phyloP scores from a whole-genome alignment of 257 asterid genomes.

The Thymus mandschuricus region DNA sequence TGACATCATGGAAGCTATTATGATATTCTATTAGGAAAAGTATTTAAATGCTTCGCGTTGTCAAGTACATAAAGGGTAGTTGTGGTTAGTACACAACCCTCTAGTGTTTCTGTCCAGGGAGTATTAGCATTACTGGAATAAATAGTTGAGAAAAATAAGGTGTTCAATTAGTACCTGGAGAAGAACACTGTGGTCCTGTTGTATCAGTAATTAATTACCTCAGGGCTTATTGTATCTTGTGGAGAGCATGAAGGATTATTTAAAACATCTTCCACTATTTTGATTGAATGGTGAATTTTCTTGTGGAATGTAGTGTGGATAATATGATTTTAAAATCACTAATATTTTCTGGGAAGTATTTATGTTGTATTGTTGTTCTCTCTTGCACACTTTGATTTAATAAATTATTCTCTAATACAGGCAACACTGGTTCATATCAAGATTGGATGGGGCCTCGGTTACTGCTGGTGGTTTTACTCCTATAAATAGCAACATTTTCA shows the following conservation, averaged over 20 bases:
- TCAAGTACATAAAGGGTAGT: not conserved
- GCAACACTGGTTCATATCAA: constrained; percentile 97
- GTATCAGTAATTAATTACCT: not conserved
- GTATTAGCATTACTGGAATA: not conserved
- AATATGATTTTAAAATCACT: not conserved
- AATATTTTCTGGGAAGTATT: not conserved
- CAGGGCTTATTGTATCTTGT: not conserved
- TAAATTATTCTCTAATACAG: constrained; percentile 43
- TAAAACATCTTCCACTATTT: not conserved
- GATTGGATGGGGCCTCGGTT: constrained; percentile 93
- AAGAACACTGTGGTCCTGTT: not conserved
- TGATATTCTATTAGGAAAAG: not conserved
- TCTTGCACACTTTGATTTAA: constrained; percentile 10
- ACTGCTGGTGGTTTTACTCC: constrained; percentile 95
- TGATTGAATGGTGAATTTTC: constrained; percentile 7
- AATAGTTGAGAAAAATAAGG: not conserved
- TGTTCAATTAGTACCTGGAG: not conserved
- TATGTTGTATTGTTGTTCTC: not conserved
- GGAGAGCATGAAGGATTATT: not conserved
- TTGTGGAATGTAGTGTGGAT: not conserved
- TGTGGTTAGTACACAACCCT: not conserved
- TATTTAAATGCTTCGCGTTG: not conserved
- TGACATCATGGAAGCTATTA: not conserved
- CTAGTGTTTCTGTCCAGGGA: not conserved
- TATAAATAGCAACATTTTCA: constrained; percentile 67